Conservation (phyloP, 1,284 basidiomycete genomes). For the Hortiboletus rubellus region DNA sequence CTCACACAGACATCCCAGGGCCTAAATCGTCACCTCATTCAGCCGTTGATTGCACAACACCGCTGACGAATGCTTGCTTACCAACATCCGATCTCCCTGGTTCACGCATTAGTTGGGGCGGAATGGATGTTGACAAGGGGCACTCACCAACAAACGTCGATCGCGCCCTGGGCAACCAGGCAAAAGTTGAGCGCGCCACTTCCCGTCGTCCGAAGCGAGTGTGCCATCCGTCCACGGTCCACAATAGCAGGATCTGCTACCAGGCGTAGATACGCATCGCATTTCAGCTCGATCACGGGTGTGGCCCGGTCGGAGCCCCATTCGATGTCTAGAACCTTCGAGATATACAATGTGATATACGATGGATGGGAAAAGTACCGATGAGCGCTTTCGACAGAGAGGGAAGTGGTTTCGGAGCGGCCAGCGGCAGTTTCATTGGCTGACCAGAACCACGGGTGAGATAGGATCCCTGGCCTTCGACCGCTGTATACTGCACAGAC, state of each 20-base stretch:
- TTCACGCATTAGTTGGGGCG: conserved; percentile 1
- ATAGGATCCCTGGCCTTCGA: conserved; percentile 78
- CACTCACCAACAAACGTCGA: conserved; percentile 80
- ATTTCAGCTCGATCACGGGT: conserved; percentile 64
- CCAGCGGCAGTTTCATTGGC: conserved; percentile 69
- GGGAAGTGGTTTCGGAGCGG: conserved; percentile 62
- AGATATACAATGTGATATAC: not conserved
- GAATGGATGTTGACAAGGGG: not conserved
- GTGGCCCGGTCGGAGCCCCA: conserved; percentile 85
- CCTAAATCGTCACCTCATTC: conserved; percentile 4
- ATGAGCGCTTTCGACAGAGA: conserved; percentile 85
- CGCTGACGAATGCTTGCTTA: conserved; percentile 26
- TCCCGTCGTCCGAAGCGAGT: conserved; percentile 80
- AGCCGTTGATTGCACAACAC: not conserved
- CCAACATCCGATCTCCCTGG: conserved; percentile 90
- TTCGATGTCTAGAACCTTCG: conserved; percentile 63
- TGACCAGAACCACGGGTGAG: conserved; percentile 52
- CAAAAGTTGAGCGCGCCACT: conserved; percentile 85
- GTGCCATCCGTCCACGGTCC: conserved; percentile 82
- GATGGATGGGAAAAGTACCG: conserved; percentile 37
- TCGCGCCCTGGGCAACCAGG: conserved; percentile 78
- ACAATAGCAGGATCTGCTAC: conserved; percentile 62
- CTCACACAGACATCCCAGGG: conserved; percentile 86
- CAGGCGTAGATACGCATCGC: conserved; percentile 71
- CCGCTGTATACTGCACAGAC: conserved; percentile 66